Conservation (phyloP, 208 protist species). For the Wallacemonas sp. region DNA sequence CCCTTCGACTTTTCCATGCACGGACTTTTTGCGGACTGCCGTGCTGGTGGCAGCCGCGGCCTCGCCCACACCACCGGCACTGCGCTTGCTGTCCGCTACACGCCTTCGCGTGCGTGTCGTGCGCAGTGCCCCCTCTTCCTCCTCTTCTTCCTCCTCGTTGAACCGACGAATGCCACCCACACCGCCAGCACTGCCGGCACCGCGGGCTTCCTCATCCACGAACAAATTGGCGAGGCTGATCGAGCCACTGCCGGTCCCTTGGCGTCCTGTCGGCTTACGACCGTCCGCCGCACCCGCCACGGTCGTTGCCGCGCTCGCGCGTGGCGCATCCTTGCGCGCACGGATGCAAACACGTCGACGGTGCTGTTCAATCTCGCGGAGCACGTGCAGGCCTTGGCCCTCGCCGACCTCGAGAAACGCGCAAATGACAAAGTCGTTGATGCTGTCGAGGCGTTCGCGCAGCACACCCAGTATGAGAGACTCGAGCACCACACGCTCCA, state of each 20-base stretch:
- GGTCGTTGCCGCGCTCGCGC: neutral
- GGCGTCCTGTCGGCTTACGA: neutral
- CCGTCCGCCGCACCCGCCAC: neutral
- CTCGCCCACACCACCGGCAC: neutral
- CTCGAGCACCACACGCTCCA: constrained; percentile 80
- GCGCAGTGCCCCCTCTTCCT: constrained; percentile 15
- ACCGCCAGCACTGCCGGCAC: too few relatives aligned
- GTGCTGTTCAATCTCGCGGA: constrained; percentile 41
- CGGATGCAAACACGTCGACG: constrained; percentile 32
- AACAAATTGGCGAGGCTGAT: constrained; percentile 10
- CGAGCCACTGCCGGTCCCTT: neutral
- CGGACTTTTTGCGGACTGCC: neutral
- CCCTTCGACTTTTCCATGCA: neutral
- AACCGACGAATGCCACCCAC: too few relatives aligned
- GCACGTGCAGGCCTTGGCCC: constrained; percentile 35
- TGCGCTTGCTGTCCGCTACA: neutral
- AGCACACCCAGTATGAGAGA: constrained; percentile 62
- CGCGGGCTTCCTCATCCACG: neutral
- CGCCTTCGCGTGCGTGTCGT: constrained; percentile 9
- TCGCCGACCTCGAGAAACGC: constrained; percentile 71
- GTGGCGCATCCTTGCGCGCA: constrained; percentile 43
- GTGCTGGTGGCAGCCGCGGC: neutral
- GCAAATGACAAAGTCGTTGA: constrained; percentile 71
- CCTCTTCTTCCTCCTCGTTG: neutral
- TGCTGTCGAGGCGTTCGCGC: constrained; percentile 69